phyloP scores from a whole-genome alignment of 169 alveolate genomes.

The Plasmodium cynomolgi region DNA sequence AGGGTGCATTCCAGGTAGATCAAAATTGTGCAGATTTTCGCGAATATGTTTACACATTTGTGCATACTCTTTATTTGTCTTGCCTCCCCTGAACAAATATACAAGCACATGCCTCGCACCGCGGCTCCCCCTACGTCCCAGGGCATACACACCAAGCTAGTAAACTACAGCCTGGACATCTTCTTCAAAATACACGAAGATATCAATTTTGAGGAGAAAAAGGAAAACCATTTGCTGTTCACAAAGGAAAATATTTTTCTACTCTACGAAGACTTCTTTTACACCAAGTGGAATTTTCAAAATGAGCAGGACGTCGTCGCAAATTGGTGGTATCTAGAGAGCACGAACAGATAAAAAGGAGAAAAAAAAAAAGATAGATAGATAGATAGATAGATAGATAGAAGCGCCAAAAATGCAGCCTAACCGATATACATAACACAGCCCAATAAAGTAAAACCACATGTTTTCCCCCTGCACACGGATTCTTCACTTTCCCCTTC shows the following conservation, averaged over 20 bases:
- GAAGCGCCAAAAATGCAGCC: not conserved
- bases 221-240: constrained; percentile 46
- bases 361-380: not conserved
- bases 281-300: constrained; percentile 37
- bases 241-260: constrained; percentile 72
- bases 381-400: not conserved
- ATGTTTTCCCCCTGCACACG: not conserved
- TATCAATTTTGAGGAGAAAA: constrained; percentile 53
- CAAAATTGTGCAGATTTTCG: not conserved
- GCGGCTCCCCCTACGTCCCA: not conserved
- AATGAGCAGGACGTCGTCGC: constrained; percentile 57
- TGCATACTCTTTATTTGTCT: not conserved
- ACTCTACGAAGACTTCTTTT: constrained; percentile 48
- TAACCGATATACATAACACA: not conserved
- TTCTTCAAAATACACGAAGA: constrained; percentile 70
- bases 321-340: constrained; percentile 51
- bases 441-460: not conserved
- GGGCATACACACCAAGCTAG: constrained; percentile 47
- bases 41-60: not conserved
- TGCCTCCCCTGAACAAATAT: not conserved
- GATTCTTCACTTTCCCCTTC: not conserved
- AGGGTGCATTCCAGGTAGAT: constrained; percentile 29
- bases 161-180: constrained; percentile 39
- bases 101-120: not conserved
- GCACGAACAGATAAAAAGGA: not conserved